A percentile compares a stretch with the other conserved stretches of the same genome.
phyloP scores from a whole-genome alignment of 176 grass and related monocot species.

The Eragrostis curvula region DNA sequence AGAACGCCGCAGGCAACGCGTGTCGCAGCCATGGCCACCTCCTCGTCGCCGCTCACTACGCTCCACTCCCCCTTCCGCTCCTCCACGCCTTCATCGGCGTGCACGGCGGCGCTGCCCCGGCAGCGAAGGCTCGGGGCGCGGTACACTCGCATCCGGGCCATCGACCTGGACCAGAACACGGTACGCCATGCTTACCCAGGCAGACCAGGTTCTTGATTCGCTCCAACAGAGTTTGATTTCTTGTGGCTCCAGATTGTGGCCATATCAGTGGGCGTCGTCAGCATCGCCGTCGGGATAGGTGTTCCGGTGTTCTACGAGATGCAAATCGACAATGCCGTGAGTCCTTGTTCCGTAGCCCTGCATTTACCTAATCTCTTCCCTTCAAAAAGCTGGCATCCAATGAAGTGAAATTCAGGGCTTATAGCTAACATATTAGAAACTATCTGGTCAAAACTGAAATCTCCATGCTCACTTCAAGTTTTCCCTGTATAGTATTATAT shows the following conservation, averaged over 20 bases:
- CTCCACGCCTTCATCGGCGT: slow-evolving; percentile 33
- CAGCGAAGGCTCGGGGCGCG: slow-evolving; percentile 20
- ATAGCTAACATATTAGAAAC: neutral
- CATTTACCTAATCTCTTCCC: neutral
- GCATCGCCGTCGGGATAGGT: slow-evolving; percentile 82
- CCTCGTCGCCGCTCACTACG: slow-evolving; percentile 42
- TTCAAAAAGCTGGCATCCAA: neutral
- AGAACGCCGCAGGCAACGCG: slow-evolving; percentile 24
- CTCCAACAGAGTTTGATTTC: slow-evolving; percentile 10
- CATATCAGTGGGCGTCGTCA: slow-evolving; percentile 87
- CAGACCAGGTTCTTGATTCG: neutral
- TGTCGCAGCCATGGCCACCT: slow-evolving; percentile 61
- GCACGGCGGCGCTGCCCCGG: slow-evolving; percentile 22
- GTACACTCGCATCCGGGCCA: slow-evolving; percentile 69
- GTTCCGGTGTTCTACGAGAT: slow-evolving; percentile 95
- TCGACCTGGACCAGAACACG: slow-evolving; percentile 95
- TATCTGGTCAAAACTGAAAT: slow-evolving; percentile 11
- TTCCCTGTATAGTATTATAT: neutral
- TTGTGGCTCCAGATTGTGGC: slow-evolving; percentile 64
- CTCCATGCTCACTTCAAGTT: neutral
- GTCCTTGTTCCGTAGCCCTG: slow-evolving; percentile 14
- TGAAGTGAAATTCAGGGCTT: neutral
- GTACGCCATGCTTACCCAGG: slow-evolving; percentile 30
- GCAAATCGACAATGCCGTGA: slow-evolving; percentile 90
- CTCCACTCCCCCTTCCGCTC: slow-evolving; percentile 60